Evolutionary conservation across 2,329 filamentous ascomycete genomes (phyloP), one percentile per base, ranked within the genome.

Genomic region (Botryotinia calthae): DNA sequence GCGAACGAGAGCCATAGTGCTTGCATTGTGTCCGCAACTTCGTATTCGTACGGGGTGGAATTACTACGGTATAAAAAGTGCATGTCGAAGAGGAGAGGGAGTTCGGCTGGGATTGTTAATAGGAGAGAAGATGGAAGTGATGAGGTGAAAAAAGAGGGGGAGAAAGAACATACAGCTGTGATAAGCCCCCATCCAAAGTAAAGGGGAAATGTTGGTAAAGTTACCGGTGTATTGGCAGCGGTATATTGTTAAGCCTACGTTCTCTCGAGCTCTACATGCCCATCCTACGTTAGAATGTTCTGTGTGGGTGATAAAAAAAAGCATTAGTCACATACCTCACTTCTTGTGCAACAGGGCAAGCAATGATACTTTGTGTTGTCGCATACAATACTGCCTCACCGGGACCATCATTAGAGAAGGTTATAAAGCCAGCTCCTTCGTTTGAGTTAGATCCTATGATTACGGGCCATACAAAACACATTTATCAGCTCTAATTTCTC

Each of bases 161-260:
- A 34, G 20, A 4, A 28, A 31, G 7, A 56, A n/a, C 48, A 40
- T 68, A 68, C 65, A 56, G 65, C 65, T 68, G 69, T 82, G 80
- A 73, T 79, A 82, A 4, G 81, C 79, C 4, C 80, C 79, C 70
- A 79, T 40, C 76, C 75, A 78, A 1, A 74, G 51, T 2, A 72
- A 12, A 59, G 81, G 76, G 10, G 75, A 77, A 65, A 81, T 76
- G 64, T 81, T 81, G 18, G 78, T 75, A 67, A 81, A 82, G 61
- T 79, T 76, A 10, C 80, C 80, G 22, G 79, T 74, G 73, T 81
- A 82, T 56, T 77, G 76, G 71, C 82, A 82, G 42, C 81, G 77
- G 70, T 70, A 78, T 14, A 75, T 78, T 56, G 73, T 72, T 25
- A 74, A 63, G 28, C 72, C 68, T 18, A 64, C 66, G 40, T 66